A percentile compares a stretch with the other conserved stretches of the same genome.
Conservation (phyloP, 805 yeast species). For the Kodamaea laetipori region DNA sequence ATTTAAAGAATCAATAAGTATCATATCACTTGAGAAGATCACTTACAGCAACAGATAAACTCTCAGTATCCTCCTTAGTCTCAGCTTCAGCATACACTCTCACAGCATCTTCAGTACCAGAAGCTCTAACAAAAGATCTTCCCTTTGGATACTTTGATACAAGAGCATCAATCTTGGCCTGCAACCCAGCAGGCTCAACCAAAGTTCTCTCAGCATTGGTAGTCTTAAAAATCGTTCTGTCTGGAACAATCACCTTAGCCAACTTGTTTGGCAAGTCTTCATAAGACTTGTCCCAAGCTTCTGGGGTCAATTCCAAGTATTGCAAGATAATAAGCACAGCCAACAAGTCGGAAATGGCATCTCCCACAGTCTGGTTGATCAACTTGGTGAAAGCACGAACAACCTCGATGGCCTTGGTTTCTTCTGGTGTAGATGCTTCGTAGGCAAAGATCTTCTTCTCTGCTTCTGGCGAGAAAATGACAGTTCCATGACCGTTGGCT, state of each 20-base stretch:
- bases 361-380: constrained; percentile 98
- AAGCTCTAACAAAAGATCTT: constrained; percentile 92
- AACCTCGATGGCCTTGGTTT: constrained; percentile 51
- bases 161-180: constrained; percentile 63
- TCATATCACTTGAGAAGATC: constrained; percentile 23
- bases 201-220: constrained; percentile 88
- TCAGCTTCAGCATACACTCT: constrained; percentile 92
- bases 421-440: constrained; percentile 41
- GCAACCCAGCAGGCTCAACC: constrained; percentile 76
- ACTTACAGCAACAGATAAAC: constrained; percentile 31
- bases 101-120: constrained; percentile 97
- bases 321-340: constrained; percentile 68
- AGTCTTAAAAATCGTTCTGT: constrained; percentile 76
- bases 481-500: constrained; percentile 99
- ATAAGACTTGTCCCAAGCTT: constrained; percentile 75
- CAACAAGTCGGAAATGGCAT: constrained; percentile 90
- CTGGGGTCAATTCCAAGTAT: constrained; percentile 58
- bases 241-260: constrained; percentile 79
- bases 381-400: constrained; percentile 64
- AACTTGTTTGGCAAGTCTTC: constrained; percentile 85
- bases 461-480: constrained; percentile 64
- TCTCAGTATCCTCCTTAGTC: constrained; percentile 33
- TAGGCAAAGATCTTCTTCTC: constrained; percentile 38
- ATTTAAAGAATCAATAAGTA: no score
- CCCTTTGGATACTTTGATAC: constrained; percentile 61